Evolutionary conservation across 108 stramenopile species (phyloP).

Genomic region (Fistulifera pelliculosa): DNA sequence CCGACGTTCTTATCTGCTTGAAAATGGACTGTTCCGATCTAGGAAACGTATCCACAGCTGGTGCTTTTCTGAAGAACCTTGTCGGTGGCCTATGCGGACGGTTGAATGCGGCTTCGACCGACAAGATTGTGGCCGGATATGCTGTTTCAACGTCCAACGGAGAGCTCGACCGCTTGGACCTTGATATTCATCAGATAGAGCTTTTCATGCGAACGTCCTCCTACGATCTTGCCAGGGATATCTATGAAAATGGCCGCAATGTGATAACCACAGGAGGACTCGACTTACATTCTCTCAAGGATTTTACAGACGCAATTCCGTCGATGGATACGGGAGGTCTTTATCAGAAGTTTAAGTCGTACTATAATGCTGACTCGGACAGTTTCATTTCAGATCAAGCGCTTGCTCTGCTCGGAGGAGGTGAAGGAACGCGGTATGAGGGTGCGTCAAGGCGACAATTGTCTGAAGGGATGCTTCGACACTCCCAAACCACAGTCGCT

Average conservation of each 20-base stretch:
- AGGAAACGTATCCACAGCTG: constrained; percentile 6
- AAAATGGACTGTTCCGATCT: constrained; percentile 35
- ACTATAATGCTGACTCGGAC: constrained; percentile 9
- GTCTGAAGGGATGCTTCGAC: constrained; percentile 35
- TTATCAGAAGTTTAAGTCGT: constrained; percentile 14
- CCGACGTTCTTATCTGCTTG: constrained; percentile 28
- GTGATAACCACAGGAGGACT: constrained; percentile 4
- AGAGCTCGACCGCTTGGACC: constrained; percentile 33
- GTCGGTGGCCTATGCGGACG: constrained; percentile 9
- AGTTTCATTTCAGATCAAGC: no score
- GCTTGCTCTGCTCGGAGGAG: no score
- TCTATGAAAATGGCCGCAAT: constrained; percentile 54
- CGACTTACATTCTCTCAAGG: constrained; percentile 17
- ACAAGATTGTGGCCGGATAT: constrained; percentile 28
- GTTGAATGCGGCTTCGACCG: constrained; percentile 6
- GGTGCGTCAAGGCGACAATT: constrained; percentile 19
- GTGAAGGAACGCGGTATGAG: not conserved
- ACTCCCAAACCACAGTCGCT: constrained; percentile 44
- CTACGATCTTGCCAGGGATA: constrained; percentile 36
- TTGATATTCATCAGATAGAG: constrained; percentile 40
- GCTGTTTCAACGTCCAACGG: constrained; percentile 25
- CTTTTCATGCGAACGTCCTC: constrained; percentile 31
- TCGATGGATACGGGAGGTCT: not conserved
- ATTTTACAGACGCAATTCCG: constrained; percentile 15
- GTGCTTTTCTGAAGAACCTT: constrained; percentile 15